These are phyloP conservation scores for Seminavis robusta DNA, from an alignment of 108 stramenopile genomes.

Conservation along the genomic window DNA sequence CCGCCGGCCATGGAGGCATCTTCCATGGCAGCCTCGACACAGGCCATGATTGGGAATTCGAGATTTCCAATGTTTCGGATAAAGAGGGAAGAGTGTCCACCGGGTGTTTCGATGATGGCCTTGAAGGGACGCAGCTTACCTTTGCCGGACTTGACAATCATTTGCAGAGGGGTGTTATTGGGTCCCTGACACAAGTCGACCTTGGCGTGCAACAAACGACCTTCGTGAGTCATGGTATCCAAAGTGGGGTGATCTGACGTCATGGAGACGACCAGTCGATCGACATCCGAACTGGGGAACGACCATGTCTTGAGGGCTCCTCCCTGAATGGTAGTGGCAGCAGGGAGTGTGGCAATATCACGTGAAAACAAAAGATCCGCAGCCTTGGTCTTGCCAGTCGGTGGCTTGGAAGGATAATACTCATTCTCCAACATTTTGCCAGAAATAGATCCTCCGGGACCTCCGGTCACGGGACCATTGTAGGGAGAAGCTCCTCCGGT, in stretches of 20 bases:
- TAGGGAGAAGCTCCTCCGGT: no score
- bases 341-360: no score
- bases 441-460: no score
- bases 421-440: no score
- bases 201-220: slow-evolving; percentile 58
- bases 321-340: slow-evolving; percentile 25
- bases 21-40: slow-evolving; percentile 32
- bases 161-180: slow-evolving; percentile 61
- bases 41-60: slow-evolving; percentile 64
- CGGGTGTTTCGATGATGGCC: slow-evolving; percentile 54
- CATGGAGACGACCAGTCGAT: slow-evolving; percentile 43
- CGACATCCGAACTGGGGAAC: slow-evolving; percentile 22
- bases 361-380: no score
- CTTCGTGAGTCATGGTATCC: slow-evolving; percentile 52
- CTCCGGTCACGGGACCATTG: no score
- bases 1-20: no score
- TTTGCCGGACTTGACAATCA: slow-evolving; percentile 62
- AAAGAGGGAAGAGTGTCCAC: slow-evolving; percentile 46
- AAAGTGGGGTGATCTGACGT: slow-evolving; percentile 31
- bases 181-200: slow-evolving; percentile 72
- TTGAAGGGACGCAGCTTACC: slow-evolving; percentile 61
- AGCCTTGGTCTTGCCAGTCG: no score
- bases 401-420: no score
- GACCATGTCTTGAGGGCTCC: slow-evolving; percentile 50
- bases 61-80: slow-evolving; percentile 58